phyloP scores from a whole-genome alignment of 371 early-diverging fungal species.

The Polyrhizophydium stewartii region DNA sequence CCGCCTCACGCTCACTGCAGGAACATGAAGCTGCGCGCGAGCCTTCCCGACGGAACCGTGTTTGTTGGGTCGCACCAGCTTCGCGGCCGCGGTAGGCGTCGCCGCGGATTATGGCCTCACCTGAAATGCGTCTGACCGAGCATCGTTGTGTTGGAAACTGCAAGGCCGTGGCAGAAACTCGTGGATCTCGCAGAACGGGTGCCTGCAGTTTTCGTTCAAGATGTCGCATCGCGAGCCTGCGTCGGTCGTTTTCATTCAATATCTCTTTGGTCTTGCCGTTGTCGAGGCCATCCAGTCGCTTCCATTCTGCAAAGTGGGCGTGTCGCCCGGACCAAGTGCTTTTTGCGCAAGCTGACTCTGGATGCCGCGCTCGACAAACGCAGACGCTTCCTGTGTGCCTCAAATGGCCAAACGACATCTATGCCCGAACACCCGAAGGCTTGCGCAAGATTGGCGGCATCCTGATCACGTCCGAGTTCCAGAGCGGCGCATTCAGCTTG shows the following conservation, averaged over 20 bases:
- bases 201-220: conserved; percentile 79
- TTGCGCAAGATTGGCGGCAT: conserved; percentile 83
- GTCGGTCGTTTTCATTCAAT: conserved; percentile 84
- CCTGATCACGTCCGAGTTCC: conserved; percentile 74
- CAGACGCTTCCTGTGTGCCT: conserved; percentile 67
- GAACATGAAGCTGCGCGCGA: background rate
- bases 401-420: conserved; percentile 98
- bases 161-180: conserved; percentile 81
- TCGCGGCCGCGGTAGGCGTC: conserved; percentile 60
- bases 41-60: conserved; percentile 71
- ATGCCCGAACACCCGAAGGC: conserved; percentile 27
- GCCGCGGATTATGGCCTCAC: background rate
- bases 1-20: conserved; percentile 1
- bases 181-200: conserved; percentile 91
- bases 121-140: background rate
- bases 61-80: conserved; percentile 75
- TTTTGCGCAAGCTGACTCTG: background rate
- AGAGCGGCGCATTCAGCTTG: conserved; percentile 64
- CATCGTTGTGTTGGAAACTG: background rate
- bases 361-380: background rate
- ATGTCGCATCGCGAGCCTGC: conserved; percentile 58
- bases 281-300: conserved; percentile 66
- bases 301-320: conserved; percentile 62
- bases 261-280: conserved; percentile 77
- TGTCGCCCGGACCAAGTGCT: no score